phyloP scores from a whole-genome alignment of 2,329 filamentous ascomycete genomes.

The Xylariaceae sp. region DNA sequence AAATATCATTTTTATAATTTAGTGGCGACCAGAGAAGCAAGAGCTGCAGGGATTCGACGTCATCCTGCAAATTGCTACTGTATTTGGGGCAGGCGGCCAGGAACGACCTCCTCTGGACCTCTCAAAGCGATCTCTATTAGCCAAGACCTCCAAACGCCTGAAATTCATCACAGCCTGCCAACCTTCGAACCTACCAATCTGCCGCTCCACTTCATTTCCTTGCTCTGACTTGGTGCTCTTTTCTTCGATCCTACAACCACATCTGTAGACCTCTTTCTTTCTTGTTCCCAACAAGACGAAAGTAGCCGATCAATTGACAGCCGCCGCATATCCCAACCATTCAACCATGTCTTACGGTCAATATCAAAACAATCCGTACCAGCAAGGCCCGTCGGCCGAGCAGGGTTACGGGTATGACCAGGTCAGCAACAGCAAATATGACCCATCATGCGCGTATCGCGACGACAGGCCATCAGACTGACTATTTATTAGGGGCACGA shows the following conservation, averaged over 20 bases:
- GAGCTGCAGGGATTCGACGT: constrained; percentile 15
- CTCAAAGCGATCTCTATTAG: too few relatives aligned
- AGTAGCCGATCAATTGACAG: neutral
- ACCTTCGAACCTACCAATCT: too few relatives aligned
- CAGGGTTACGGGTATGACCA: constrained; percentile 52
- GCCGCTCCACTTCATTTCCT: constrained; percentile 3
- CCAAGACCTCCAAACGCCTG: too few relatives aligned
- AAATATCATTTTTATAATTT: too few relatives aligned
- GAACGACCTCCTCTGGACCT: constrained; percentile 1
- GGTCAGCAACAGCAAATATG: constrained; percentile 45
- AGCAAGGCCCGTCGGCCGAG: constrained; percentile 57
- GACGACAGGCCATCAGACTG: constrained; percentile 3
- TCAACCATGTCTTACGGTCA: constrained; percentile 65
- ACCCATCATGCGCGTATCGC: neutral
- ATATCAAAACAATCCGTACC: constrained; percentile 71
- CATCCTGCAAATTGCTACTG: constrained; percentile 16
- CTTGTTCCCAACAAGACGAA: neutral
- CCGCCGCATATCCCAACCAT: neutral
- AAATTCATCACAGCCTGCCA: constrained; percentile 8
- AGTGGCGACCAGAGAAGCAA: neutral
- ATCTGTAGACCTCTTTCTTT: neutral
- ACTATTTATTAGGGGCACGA: constrained; percentile 51
- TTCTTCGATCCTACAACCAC: neutral
- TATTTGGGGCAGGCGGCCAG: neutral
- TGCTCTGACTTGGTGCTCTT: neutral